Evolutionary conservation across 345 rosid genomes (phyloP).

Genomic region (Populus euphratica): DNA sequence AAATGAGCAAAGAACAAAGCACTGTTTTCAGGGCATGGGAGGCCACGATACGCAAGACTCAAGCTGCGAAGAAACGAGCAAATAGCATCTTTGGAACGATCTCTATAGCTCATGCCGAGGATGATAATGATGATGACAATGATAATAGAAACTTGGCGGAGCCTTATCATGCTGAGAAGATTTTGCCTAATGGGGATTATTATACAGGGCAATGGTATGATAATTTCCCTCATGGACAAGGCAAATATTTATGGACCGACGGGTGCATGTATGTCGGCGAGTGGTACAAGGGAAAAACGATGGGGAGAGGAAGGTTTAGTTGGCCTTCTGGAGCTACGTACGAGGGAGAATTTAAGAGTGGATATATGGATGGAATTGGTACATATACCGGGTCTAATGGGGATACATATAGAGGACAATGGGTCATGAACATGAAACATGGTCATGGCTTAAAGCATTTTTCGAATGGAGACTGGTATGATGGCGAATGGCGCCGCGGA

Average conservation of each 20-base stretch:
- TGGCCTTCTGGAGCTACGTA: constrained; percentile 93
- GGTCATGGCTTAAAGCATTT: constrained; percentile 63
- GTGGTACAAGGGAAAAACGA: constrained; percentile 76
- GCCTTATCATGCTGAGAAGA: constrained; percentile 55
- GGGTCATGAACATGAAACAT: constrained; percentile 90
- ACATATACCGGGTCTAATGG: constrained; percentile 58
- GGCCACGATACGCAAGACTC: constrained; percentile 80
- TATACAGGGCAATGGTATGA: constrained; percentile 87
- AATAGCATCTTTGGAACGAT: constrained; percentile 76
- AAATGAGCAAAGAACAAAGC: constrained; percentile 66
- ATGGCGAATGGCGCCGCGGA: constrained; percentile 87
- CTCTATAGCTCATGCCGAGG: constrained; percentile 47
- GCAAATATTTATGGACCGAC: constrained; percentile 86
- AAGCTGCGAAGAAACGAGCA: constrained; percentile 84
- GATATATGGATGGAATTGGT: constrained; percentile 87
- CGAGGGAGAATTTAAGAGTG: constrained; percentile 88
- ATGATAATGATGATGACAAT: constrained; percentile 39
- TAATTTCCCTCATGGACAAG: constrained; percentile 77
- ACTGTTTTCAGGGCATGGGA: constrained; percentile 85
- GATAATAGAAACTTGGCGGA: constrained; percentile 24
- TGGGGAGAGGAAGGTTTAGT: constrained; percentile 77
- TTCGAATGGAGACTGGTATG: constrained; percentile 72
- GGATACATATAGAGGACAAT: constrained; percentile 65
- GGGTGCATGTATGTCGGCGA: constrained; percentile 87
- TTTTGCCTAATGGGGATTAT: constrained; percentile 79